A percentile compares a stretch with the other conserved stretches of the same genome.
These are phyloP conservation scores for Alternaria dauci DNA, from an alignment of 2,329 filamentous ascomycete species.

Conservation along the genomic window DNA sequence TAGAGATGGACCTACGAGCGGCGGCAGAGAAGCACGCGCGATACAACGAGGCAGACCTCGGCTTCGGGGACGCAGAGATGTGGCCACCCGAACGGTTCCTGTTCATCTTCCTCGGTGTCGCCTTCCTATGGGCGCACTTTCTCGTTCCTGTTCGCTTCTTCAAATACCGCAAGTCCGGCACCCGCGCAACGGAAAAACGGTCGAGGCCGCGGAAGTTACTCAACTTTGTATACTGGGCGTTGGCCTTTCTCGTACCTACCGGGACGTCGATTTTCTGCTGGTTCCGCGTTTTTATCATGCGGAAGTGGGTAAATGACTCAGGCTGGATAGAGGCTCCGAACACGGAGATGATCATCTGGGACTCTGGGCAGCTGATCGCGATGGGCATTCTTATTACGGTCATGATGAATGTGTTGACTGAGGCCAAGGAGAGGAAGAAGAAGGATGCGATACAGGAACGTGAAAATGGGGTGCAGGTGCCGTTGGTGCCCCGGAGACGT, in stretches of 20 bases:
- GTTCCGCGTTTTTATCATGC: background rate
- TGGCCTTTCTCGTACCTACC: background rate
- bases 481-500: background rate
- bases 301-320: background rate
- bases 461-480: background rate
- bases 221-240: background rate
- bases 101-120: background rate
- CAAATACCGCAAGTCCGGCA: background rate
- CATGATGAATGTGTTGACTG: background rate
- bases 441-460: background rate
- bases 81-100: background rate
- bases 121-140: background rate
- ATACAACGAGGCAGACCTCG: no score
- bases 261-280: background rate
- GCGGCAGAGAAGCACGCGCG: no score
- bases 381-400: background rate
- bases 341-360: background rate
- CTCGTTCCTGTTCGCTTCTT: background rate
- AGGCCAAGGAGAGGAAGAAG: background rate
- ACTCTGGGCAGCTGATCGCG: background rate
- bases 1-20: no score
- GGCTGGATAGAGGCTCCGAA: background rate
- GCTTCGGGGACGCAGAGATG: no score
- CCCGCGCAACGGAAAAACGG: no score
- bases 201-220: background rate